phyloP scores from a whole-genome alignment of 192 early-diverging fungal species.

The Entomortierella lignicola region DNA sequence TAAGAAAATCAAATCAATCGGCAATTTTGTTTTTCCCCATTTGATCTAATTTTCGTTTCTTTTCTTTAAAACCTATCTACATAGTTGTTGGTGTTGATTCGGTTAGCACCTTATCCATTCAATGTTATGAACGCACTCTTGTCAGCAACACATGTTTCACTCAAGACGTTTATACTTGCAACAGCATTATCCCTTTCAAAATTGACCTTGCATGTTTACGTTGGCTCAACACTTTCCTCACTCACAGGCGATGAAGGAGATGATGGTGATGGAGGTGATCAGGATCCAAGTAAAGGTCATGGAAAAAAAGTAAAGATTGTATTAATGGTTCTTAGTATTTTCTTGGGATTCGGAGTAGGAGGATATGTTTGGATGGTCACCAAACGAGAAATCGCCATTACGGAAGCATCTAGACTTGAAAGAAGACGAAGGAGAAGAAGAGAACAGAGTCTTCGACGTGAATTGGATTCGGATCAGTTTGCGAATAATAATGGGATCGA shows the following conservation, averaged over 20 bases:
- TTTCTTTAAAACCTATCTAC: not conserved
- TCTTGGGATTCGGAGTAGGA: slow-evolving; percentile 59
- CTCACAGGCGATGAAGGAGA: slow-evolving; percentile 46
- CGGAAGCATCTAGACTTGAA: slow-evolving; percentile 23
- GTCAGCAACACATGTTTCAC: slow-evolving; percentile 65
- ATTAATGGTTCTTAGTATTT: slow-evolving; percentile 28
- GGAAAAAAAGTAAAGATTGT: slow-evolving; percentile 38
- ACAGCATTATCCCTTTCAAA: slow-evolving; percentile 70
- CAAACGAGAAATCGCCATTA: slow-evolving; percentile 50
- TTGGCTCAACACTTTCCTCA: slow-evolving; percentile 67
- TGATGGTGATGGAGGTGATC: slow-evolving; percentile 23
- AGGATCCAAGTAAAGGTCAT: slow-evolving; percentile 3
- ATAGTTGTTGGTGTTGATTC: slow-evolving; percentile 73
- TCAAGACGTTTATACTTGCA: slow-evolving; percentile 55
- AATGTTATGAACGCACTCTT: slow-evolving; percentile 71
- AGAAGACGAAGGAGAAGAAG: slow-evolving; percentile 28
- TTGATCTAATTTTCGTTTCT: no score
- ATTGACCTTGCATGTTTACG: slow-evolving; percentile 68
- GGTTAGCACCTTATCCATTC: slow-evolving; percentile 80
- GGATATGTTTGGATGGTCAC: slow-evolving; percentile 61
- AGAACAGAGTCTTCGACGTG: slow-evolving; percentile 3
- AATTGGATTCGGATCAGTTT: not conserved
- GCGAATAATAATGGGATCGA: not conserved
- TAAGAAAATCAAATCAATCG: no score
- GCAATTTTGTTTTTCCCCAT: no score